Percentiles rank a stretch among this genome's conserved stretches.
phyloP scores from a whole-genome alignment of 2,329 filamentous ascomycete species.

The Colletotrichum sojae region DNA sequence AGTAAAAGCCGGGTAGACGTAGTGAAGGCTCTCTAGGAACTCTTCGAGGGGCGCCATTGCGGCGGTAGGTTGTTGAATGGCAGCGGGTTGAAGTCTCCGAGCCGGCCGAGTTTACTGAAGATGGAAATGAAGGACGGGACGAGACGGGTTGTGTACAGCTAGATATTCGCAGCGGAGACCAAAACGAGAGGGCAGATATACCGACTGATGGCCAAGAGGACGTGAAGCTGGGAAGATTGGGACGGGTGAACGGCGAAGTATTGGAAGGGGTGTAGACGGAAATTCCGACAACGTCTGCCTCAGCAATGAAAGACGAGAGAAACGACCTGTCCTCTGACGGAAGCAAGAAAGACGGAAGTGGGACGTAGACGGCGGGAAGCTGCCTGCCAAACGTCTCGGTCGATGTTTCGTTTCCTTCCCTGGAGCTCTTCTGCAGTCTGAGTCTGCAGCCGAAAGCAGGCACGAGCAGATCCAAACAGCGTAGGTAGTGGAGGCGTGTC shows the following conservation, averaged over 20 bases:
- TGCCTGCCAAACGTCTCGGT: constrained; percentile 24
- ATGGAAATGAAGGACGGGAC: neutral
- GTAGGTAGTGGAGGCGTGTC: neutral
- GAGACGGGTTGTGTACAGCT: neutral
- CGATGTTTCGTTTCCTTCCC: constrained; percentile 36
- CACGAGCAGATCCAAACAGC: neutral
- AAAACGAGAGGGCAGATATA: neutral
- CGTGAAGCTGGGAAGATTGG: constrained; percentile 11
- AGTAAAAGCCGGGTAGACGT: constrained; percentile 69
- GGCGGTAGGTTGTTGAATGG: constrained; percentile 12
- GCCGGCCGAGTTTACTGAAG: neutral
- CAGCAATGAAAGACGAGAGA: neutral
- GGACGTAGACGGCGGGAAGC: constrained; percentile 29
- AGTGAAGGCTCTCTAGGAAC: constrained; percentile 65
- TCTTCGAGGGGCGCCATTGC: constrained; percentile 44
- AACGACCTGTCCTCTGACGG: neutral
- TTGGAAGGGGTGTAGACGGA: constrained; percentile 10
- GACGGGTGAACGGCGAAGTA: constrained; percentile 1
- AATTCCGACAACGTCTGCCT: neutral
- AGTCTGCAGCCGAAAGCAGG: constrained; percentile 12
- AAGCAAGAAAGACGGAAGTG: constrained; percentile 16
- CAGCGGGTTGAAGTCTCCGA: neutral
- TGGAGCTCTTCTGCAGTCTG: neutral
- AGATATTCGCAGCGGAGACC: neutral
- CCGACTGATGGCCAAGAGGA: constrained; percentile 1